These are phyloP conservation scores for Sphenostylis stenocarpa DNA, from an alignment of 306 rosid genomes.

Conservation along the genomic window DNA sequence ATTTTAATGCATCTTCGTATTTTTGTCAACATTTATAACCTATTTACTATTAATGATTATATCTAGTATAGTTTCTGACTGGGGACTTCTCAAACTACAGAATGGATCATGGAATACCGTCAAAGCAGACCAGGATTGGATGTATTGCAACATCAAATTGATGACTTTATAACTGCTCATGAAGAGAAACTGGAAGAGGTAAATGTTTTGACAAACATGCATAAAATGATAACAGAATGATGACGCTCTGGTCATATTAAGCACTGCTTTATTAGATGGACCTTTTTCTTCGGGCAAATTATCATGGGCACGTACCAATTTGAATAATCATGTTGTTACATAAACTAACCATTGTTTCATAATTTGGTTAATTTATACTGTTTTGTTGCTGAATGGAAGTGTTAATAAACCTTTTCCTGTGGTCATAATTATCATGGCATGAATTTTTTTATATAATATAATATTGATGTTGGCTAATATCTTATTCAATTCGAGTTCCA, in stretches of 20 bases:
- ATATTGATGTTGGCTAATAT: no score
- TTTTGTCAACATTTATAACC: background rate
- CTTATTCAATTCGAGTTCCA: background rate
- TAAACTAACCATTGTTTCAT: background rate
- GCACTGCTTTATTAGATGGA: no score
- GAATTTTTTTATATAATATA: no score
- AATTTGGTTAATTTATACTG: background rate
- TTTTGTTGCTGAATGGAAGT: background rate
- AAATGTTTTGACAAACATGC: background rate
- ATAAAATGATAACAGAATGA: background rate
- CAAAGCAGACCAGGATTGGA: conserved; percentile 72
- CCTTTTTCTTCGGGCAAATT: no score
- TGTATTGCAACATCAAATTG: conserved; percentile 65
- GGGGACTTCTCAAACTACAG: conserved; percentile 44
- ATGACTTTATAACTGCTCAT: conserved; percentile 63
- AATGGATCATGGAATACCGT: conserved; percentile 73
- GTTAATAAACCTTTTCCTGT: background rate
- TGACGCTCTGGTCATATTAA: background rate
- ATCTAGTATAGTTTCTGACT: conserved; percentile 28
- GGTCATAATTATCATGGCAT: background rate
- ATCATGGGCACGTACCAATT: no score
- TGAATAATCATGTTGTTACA: background rate
- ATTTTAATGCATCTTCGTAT: background rate
- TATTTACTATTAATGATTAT: background rate
- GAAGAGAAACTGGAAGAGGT: conserved; percentile 79